phyloP scores from a whole-genome alignment of 2,329 filamentous ascomycete genomes.

The Penicillium sp. region DNA sequence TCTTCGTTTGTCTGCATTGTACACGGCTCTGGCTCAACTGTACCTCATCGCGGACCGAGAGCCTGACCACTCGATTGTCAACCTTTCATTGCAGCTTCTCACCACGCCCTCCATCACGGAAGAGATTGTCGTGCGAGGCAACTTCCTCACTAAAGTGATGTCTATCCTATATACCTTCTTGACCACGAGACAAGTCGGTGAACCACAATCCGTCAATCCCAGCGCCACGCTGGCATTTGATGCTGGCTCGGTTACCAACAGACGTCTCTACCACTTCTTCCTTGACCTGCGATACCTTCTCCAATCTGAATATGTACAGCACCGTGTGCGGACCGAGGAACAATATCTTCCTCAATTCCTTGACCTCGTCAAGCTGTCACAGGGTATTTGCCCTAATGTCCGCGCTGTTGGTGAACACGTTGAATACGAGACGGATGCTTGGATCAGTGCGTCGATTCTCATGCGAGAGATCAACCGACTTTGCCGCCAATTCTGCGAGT shows the following conservation, averaged over 20 bases:
- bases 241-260: slow-evolving; percentile 88
- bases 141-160: slow-evolving; percentile 92
- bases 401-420: slow-evolving; percentile 92
- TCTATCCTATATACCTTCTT: slow-evolving; percentile 97
- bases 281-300: slow-evolving; percentile 90
- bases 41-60: slow-evolving; percentile 95
- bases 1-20: slow-evolving; percentile 88
- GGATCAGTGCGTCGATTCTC: slow-evolving; percentile 93
- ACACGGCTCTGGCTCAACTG: slow-evolving; percentile 87
- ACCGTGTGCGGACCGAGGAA: slow-evolving; percentile 75
- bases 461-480: slow-evolving; percentile 93
- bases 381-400: slow-evolving; percentile 93
- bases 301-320: slow-evolving; percentile 81
- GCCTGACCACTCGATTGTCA: slow-evolving; percentile 97
- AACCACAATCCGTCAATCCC: slow-evolving; percentile 83
- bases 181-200: slow-evolving; percentile 91
- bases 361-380: slow-evolving; percentile 91
- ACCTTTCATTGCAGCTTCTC: slow-evolving; percentile 91
- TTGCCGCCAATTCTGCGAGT: slow-evolving; percentile 81
- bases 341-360: slow-evolving; percentile 92
- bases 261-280: slow-evolving; percentile 97
- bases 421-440: slow-evolving; percentile 96
- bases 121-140: slow-evolving; percentile 90
- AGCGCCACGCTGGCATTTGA: slow-evolving; percentile 89
- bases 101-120: slow-evolving; percentile 95